These are phyloP conservation scores for Penicillium janthinellum DNA, from an alignment of 2,329 filamentous ascomycete genomes.

Conservation along the genomic window DNA sequence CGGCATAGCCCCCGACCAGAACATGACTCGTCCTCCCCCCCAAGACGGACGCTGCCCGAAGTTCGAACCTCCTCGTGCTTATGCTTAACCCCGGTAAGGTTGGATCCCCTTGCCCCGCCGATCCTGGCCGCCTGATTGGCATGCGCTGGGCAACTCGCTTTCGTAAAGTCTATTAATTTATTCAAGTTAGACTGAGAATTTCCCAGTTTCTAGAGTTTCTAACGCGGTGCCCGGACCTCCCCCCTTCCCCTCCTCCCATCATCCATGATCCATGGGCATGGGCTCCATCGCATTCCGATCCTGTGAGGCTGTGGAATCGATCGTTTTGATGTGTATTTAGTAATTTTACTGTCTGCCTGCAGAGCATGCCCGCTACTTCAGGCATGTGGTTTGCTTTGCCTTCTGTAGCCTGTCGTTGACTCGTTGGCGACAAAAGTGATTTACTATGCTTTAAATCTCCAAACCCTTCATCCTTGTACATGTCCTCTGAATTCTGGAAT, in stretches of 20 bases:
- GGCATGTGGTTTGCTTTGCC: neutral
- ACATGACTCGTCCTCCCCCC: slow-evolving; percentile 27
- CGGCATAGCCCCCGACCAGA: slow-evolving; percentile 16
- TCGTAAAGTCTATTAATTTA: slow-evolving; percentile 13
- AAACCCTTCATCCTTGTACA: neutral
- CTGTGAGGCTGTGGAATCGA: slow-evolving; percentile 1
- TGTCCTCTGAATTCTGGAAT: neutral
- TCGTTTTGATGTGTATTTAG: too few species aligned
- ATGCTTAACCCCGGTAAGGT: slow-evolving; percentile 45
- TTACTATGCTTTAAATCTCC: neutral
- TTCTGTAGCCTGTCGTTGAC: too few species aligned
- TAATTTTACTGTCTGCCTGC: neutral
- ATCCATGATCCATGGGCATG: neutral
- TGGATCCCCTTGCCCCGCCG: slow-evolving; percentile 30
- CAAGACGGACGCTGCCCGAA: slow-evolving; percentile 28
- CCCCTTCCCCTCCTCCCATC: neutral
- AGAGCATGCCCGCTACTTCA: neutral
- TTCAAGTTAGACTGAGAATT: slow-evolving; percentile 15
- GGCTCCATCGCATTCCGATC: neutral
- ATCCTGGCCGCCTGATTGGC: slow-evolving; percentile 27
- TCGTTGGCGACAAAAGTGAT: neutral
- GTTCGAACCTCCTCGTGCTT: slow-evolving; percentile 25
- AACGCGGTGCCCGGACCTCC: slow-evolving; percentile 8
- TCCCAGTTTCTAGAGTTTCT: slow-evolving; percentile 4
- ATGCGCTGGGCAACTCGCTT: slow-evolving; percentile 8